These are phyloP conservation scores for Phytopythium litorale DNA, from an alignment of 352 stramenopile species.

Conservation along the genomic window DNA sequence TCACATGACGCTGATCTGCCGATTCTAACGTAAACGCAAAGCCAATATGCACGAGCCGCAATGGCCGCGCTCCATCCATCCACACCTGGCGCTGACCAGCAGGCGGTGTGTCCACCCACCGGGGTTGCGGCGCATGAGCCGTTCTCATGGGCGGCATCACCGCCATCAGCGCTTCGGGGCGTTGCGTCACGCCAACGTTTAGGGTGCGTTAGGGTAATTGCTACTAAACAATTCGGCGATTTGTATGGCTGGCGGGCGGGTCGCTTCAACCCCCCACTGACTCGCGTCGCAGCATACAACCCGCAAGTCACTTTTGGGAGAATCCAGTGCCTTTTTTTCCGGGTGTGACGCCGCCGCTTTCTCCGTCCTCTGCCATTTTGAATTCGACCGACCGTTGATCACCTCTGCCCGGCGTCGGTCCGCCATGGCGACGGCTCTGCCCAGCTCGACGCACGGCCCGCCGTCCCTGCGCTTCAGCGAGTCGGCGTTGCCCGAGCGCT, in stretches of 20 bases:
- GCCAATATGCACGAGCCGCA: no score
- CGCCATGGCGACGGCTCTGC: background rate
- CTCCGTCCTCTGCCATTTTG: background rate
- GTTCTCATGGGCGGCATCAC: background rate
- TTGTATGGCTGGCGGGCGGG: background rate
- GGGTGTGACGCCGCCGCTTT: no score
- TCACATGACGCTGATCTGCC: no score
- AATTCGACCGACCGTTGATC: background rate
- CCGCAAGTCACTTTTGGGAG: background rate
- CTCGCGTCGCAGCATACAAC: background rate
- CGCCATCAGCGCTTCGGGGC: no score
- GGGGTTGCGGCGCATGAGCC: background rate
- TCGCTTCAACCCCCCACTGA: conserved; percentile 1
- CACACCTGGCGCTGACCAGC: no score
- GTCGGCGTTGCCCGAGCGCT: conserved; percentile 40
- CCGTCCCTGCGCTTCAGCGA: conserved; percentile 37
- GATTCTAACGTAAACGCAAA: no score
- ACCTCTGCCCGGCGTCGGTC: background rate
- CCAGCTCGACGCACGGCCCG: background rate
- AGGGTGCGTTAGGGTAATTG: background rate
- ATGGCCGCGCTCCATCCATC: no score
- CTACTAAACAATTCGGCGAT: background rate
- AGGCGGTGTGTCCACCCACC: background rate
- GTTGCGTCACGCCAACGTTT: background rate
- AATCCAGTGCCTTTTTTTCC: background rate